A percentile compares a stretch with the other conserved stretches of the same genome.
phyloP scores from a whole-genome alignment of 345 rosid species.

The Gossypioides kirkii region DNA sequence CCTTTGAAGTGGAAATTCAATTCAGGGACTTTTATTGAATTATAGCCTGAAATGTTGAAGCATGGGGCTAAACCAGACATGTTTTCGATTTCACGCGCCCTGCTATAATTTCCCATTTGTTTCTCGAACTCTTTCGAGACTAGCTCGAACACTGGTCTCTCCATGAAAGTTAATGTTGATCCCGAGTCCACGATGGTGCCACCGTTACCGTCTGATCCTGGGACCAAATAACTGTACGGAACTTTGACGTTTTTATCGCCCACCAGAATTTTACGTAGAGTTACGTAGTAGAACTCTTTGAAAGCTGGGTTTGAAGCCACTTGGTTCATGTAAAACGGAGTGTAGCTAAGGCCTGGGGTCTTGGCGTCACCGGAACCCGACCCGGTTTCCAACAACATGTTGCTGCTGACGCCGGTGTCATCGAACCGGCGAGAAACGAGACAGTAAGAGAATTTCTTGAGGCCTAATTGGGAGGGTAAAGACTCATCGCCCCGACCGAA shows the following conservation, averaged over 20 bases:
- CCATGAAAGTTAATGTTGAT: conserved; percentile 84
- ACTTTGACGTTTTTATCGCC: conserved; percentile 50
- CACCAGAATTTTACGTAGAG: conserved; percentile 53
- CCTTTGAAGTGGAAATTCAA: conserved; percentile 66
- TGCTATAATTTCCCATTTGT: conserved; percentile 54
- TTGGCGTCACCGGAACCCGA: conserved; percentile 35
- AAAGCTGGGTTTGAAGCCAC: conserved; percentile 27
- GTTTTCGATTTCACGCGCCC: conserved; percentile 37
- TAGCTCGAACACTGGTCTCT: conserved; percentile 42
- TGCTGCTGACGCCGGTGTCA: conserved; percentile 44
- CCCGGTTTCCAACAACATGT: conserved; percentile 53
- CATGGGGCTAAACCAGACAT: conserved; percentile 65
- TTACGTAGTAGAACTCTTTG: conserved; percentile 54
- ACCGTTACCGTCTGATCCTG: conserved; percentile 64
- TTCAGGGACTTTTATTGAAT: conserved; percentile 35
- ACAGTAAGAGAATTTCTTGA: conserved; percentile 74
- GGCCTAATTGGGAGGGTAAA: conserved; percentile 63
- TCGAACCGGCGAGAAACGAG: conserved; percentile 65
- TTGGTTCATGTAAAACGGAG: conserved; percentile 56
- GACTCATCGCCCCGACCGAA: conserved; percentile 74
- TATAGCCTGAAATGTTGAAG: conserved; percentile 48
- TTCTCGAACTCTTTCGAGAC: conserved; percentile 51
- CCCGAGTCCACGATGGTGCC: conserved; percentile 93
- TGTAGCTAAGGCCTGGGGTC: conserved; percentile 51
- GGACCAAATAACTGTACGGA: conserved; percentile 51